These are phyloP conservation scores for Logfia minima DNA, from an alignment of 129 eudicot species.

Conservation along the genomic window DNA sequence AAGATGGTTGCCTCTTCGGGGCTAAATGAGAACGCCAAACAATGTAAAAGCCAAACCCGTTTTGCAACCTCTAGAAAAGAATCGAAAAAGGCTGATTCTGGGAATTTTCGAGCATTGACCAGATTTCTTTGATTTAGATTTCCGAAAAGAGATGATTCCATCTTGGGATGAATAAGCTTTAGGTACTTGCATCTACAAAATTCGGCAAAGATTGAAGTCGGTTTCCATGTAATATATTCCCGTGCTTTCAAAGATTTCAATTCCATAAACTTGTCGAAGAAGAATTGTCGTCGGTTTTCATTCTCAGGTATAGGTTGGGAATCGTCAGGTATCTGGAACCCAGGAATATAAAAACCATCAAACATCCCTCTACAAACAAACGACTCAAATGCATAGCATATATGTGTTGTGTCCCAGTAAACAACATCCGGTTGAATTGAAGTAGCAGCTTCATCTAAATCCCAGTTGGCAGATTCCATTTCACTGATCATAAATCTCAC, in stretches of 20 bases:
- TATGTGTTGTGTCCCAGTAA: slow-evolving; percentile 62
- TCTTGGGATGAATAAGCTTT: slow-evolving; percentile 72
- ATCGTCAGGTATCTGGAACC: slow-evolving; percentile 39
- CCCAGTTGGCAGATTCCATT: slow-evolving; percentile 85
- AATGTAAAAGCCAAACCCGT: slow-evolving; percentile 78
- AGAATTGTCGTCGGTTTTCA: slow-evolving; percentile 26
- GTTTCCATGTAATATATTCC: slow-evolving; percentile 71
- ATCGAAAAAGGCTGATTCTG: slow-evolving; percentile 59
- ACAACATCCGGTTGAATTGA: slow-evolving; percentile 63
- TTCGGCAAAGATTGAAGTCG: slow-evolving; percentile 60
- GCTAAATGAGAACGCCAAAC: slow-evolving; percentile 65
- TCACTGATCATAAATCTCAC: slow-evolving; percentile 61
- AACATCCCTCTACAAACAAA: slow-evolving; percentile 72
- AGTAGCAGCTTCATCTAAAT: slow-evolving; percentile 64
- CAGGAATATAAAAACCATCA: slow-evolving; percentile 60
- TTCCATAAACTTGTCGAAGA: slow-evolving; percentile 61
- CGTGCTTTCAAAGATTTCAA: slow-evolving; percentile 54
- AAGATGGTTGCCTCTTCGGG: slow-evolving; percentile 57
- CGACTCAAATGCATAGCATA: slow-evolving; percentile 73
- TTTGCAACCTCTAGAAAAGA: slow-evolving; percentile 73
- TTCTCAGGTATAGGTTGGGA: slow-evolving; percentile 1
- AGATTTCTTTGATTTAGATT: slow-evolving; percentile 55
- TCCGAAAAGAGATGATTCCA: slow-evolving; percentile 84
- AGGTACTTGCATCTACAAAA: slow-evolving; percentile 69
- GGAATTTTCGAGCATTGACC: slow-evolving; percentile 52